Base-by-base conservation (phyloP, 2,329 filamentous ascomycete species). In the Diaporthe caulivora region DNA sequence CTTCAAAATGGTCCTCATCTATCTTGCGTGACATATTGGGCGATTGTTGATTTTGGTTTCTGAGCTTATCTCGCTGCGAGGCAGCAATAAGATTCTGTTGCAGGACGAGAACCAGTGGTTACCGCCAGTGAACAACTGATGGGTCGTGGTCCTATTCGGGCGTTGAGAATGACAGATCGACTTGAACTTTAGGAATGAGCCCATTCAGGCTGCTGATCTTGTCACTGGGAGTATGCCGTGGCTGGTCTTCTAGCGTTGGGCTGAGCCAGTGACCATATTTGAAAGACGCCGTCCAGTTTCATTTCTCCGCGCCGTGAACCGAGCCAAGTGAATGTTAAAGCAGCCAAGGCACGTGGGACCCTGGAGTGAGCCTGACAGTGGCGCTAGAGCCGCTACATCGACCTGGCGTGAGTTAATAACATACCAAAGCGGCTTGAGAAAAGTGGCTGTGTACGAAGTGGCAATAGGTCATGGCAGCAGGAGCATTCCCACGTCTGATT, bases 291-390 rank as follows among this genome's bases (percentile, higher is more conserved):
- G 47, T 67, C 62, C 26, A 24, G 6, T 37, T 29, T 67, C 31
- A 40, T 9, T 21, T 51, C 62, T 37, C 62, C 40, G 58, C 47
- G 3, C 13, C 29, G 62, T 67, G 15, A 53, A 26, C 31, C 31
- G 4, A 26, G 47, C 62, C 62, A 67, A 67, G 47, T 2, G 53
- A 67, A 34, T 21, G 47, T 67, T 47, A 51, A 40, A 67, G 62
- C 47, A 67, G 62, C 62, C 62, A 53, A 67, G 62, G 62, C 62
- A 67, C 62, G 47, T 67, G 62, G 44, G n/a, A 67, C 21, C 47
- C 31, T 6, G 8, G 47, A 26, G 31, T 51, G 42, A 26, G 62
- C 62, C 62, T 67, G 47, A 21, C 47, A 51, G 47, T 18, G 47
- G 47, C 62, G 47, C 62, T 53, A 53, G 34, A 67, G n/a, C 44